Evolutionary conservation across 2,329 filamentous ascomycete species (phyloP).

Genomic region (Zalaria sp.): DNA sequence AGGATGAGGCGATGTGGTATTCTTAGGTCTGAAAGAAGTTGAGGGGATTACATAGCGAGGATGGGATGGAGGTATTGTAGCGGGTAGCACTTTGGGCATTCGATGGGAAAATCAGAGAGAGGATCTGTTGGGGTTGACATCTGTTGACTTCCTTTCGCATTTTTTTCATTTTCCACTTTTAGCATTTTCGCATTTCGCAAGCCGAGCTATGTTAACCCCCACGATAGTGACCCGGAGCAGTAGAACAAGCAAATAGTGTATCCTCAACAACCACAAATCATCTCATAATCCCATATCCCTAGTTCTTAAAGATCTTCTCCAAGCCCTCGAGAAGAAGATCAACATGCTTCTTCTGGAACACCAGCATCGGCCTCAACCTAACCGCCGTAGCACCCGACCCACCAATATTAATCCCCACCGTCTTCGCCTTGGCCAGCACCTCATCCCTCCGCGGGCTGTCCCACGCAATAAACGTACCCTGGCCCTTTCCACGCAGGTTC

Average conservation of each 20-base stretch:
- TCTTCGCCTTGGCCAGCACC: conserved; percentile 64
- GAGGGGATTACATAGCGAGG: too few relatives aligned
- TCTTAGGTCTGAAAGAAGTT: too few relatives aligned
- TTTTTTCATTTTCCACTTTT: too few relatives aligned
- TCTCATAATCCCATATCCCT: background rate
- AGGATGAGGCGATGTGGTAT: background rate
- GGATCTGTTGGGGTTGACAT: too few relatives aligned
- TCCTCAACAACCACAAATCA: conserved; percentile 2
- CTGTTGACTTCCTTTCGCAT: too few relatives aligned
- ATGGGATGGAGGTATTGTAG: too few relatives aligned
- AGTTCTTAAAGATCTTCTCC: conserved; percentile 4
- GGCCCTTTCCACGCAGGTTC: conserved; percentile 70
- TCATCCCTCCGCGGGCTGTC: conserved; percentile 65
- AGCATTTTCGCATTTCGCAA: too few relatives aligned
- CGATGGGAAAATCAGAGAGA: too few relatives aligned
- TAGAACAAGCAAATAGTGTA: conserved; percentile 1
- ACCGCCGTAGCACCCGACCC: conserved; percentile 62
- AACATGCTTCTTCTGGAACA: conserved; percentile 78
- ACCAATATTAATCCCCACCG: conserved; percentile 68
- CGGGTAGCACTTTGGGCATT: too few relatives aligned
- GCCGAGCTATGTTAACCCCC: too few relatives aligned
- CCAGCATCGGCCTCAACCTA: conserved; percentile 69
- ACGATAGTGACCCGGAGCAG: too few relatives aligned
- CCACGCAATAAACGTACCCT: conserved; percentile 82
- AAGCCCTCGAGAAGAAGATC: conserved; percentile 52